Evolutionary conservation across 139 green algal genomes (phyloP), one percentile per base, ranked within the genome.

Genomic region (Chlorella sorokiniana): DNA sequence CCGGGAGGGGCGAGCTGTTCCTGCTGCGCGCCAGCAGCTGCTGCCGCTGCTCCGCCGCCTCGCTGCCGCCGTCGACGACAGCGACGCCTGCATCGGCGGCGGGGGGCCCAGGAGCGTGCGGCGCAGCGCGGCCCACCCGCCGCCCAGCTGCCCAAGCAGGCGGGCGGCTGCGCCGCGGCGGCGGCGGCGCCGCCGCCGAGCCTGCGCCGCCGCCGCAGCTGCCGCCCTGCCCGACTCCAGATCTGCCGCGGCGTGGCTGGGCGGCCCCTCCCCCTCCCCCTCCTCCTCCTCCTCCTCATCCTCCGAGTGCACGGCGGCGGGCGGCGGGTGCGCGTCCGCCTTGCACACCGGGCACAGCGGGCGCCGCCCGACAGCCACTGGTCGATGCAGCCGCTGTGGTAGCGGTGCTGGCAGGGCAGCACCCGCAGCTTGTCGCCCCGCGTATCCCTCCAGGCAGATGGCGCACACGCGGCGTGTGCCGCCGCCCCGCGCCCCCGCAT

Each of bases 331-430:
- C 7, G 87, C 85, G 38, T 89, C 83, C 2, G 51, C 64, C 81
- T 92, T 92, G 84, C 88, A 92, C 35, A 92, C 78, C 18, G 88
- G 88, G 75, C 88, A 92, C 37, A 91, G 52, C 0, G 88, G 79
- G 56, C 77, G 82, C 27, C 86, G 65, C 29, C 56, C 68, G 63
- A 74, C 27, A 92, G 81, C 88, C 88, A 91, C 61, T 48, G 84
- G 76, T 92, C 88, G 29, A 92, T 86, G 79, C 88, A 92, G 35
- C 85, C 86, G 45, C 31, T 56, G 62, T 88, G 84, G 41, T 76
- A 88, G 68, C 90, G 78, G 84, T 94, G 91, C 44, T 81, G 45
- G 81, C 92, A 94, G 27, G 88, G 89, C 81, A 95, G 84, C 59
- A 88, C 81, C 7, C 91, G 86, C 63, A 95, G 78, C 85, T 92